These are phyloP conservation scores for Penicillium sp. DNA, from an alignment of 2,329 filamentous ascomycete genomes.

Conservation along the genomic window DNA sequence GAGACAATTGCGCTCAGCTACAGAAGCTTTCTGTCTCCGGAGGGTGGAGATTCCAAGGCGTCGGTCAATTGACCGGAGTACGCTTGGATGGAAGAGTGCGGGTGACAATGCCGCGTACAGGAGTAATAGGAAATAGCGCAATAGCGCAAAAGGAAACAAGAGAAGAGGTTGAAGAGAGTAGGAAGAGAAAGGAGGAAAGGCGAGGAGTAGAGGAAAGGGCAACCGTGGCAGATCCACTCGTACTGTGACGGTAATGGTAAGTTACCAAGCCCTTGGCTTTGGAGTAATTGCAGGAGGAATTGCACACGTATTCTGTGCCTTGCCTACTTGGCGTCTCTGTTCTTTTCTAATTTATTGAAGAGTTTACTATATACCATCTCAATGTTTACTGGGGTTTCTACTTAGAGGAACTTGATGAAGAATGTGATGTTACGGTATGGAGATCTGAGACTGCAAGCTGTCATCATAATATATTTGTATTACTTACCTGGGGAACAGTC, in stretches of 20 bases:
- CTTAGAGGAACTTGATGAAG: not conserved
- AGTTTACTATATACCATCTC: not conserved
- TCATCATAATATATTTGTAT: slow-evolving; percentile 1
- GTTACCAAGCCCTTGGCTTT: slow-evolving; percentile 3
- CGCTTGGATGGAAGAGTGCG: slow-evolving; percentile 9
- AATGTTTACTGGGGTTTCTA: not conserved
- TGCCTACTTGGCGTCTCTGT: not conserved
- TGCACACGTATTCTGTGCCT: not conserved
- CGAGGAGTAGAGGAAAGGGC: slow-evolving; percentile 17
- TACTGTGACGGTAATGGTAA: slow-evolving; percentile 15
- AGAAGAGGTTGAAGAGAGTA: slow-evolving; percentile 13
- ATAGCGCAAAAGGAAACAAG: slow-evolving; percentile 7
- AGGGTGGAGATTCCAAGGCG: slow-evolving; percentile 1
- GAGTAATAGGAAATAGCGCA: slow-evolving; percentile 5
- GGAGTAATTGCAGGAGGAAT: not conserved
- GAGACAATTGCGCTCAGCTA: slow-evolving; percentile 1
- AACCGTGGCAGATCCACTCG: slow-evolving; percentile 21
- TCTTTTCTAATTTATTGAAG: not conserved
- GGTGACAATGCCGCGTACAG: not conserved
- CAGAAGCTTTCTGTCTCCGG: not conserved
- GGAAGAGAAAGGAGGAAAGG: slow-evolving; percentile 17
- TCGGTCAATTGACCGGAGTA: slow-evolving; percentile 4
- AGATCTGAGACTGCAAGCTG: not conserved
- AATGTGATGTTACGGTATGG: not conserved
- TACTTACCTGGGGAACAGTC: not conserved